Base-by-base conservation (phyloP, 2,329 filamentous ascomycete genomes). In the Ceratocystiopsis sp. region DNA sequence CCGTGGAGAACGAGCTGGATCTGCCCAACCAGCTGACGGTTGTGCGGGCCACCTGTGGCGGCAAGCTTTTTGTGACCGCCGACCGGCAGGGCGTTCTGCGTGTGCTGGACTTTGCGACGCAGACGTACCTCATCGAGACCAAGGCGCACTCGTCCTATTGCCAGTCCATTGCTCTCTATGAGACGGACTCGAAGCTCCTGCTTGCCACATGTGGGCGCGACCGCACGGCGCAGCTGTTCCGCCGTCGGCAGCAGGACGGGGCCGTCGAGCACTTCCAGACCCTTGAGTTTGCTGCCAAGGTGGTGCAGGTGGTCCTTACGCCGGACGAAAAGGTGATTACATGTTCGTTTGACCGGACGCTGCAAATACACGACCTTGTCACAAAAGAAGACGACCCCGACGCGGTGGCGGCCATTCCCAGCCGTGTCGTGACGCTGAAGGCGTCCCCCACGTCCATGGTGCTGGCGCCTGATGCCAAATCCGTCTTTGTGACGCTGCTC, bases 161-260 rank as follows among this genome's bases (percentile, higher is more conserved):
- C 48, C 84, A 84, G 35, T 82, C 81, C 52, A 80, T 96, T 51
- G 75, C 79, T 17, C 67, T 93, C 5, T 76, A 77, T 52, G 74
- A 84, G 51, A 68, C 69, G 38, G 66, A 71, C 1, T 65, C 70
- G 1, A 68, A 64, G 39, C 71, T 75, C 34, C 65, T 94, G 38
- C 68, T 96, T 51, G 89, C 84, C 16, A 86, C 80, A 12, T 87
- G 81, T 55, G 84, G 85, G 34, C 73, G 91, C 50, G 91, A 98
- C 60, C 79, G 91, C 41, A 94, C 82, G n/a, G 75, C 89, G 1
- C 91, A 98, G 57, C 64, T 98, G n/a, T 96, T 95, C 56, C 69
- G 74, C 47, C 66, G 68, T 21, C 67, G 68, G 19, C 61, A 63
- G 1, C 61, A 63, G 1, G 65, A 61, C 13, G 70, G 75, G 3